Conservation (phyloP, 2,329 filamentous ascomycete genomes). For the Ceratocystis alfenasii region DNA sequence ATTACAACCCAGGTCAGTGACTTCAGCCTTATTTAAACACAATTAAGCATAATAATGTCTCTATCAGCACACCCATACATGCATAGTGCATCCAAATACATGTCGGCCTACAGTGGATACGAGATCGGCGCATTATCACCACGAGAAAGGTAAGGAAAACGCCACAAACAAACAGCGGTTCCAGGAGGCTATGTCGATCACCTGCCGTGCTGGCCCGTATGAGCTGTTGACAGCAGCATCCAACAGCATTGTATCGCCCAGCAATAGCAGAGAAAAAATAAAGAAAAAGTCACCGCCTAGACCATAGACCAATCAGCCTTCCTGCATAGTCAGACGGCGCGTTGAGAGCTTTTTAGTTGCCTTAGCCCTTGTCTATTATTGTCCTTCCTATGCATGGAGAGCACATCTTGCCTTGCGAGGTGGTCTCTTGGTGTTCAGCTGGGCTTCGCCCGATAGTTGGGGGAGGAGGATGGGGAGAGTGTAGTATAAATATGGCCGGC, state of each 20-base stretch:
- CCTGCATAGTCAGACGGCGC: slow-evolving; percentile 2
- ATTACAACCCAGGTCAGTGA: background rate
- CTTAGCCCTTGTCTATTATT: background rate
- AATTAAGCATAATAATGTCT: slow-evolving; percentile 2
- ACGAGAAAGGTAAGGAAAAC: background rate
- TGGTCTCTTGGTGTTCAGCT: background rate
- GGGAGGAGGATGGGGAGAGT: background rate
- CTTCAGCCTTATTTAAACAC: background rate
- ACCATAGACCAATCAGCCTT: background rate
- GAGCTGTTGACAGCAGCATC: background rate
- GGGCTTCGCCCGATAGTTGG: background rate
- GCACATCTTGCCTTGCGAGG: background rate
- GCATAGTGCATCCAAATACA: slow-evolving; percentile 4
- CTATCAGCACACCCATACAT: slow-evolving; percentile 3
- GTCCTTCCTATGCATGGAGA: background rate
- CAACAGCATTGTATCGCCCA: background rate
- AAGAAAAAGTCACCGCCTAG: background rate
- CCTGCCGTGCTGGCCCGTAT: background rate
- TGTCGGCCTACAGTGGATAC: background rate
- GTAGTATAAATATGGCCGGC: slow-evolving; percentile 3
- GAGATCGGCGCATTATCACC: slow-evolving; percentile 3
- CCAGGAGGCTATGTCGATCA: background rate
- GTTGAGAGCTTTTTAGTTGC: background rate
- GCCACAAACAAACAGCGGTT: background rate
- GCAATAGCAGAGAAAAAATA: too few relatives aligned